A percentile compares a stretch with the other conserved stretches of the same genome.
Evolutionary conservation across 1,284 basidiomycete genomes (phyloP).

Genomic region (Ganoderma resinaceum): DNA sequence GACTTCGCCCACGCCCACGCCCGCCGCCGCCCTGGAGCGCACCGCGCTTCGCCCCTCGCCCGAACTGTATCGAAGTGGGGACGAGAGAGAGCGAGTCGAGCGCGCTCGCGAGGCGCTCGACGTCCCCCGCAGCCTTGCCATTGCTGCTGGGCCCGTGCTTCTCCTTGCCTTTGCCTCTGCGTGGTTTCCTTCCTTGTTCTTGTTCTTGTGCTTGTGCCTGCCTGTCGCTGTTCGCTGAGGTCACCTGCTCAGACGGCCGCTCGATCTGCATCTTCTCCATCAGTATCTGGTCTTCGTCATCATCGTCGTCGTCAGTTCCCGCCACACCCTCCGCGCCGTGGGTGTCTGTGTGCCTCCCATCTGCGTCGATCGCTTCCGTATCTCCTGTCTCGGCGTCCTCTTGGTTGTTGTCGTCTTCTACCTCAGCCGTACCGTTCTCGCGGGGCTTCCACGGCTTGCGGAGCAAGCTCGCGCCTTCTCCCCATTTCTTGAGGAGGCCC

Average conservation of each 20-base stretch:
- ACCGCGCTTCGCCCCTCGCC: conserved; percentile 56
- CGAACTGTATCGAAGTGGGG: conserved; percentile 72
- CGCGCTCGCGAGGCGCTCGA: conserved; percentile 54
- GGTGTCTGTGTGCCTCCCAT: background rate
- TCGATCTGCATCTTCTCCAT: conserved; percentile 24
- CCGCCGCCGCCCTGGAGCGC: conserved; percentile 17
- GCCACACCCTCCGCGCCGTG: background rate
- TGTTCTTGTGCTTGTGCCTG: background rate
- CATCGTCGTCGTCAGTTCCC: conserved; percentile 1
- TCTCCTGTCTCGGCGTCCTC: conserved; percentile 27
- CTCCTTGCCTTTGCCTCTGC: conserved; percentile 9
- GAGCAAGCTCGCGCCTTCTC: conserved; percentile 80
- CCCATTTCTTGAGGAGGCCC: conserved; percentile 76
- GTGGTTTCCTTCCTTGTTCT: background rate
- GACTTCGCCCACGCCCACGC: conserved; percentile 17
- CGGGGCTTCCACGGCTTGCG: conserved; percentile 72
- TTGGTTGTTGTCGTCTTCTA: conserved; percentile 41
- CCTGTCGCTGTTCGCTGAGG: background rate
- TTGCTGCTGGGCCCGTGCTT: background rate
- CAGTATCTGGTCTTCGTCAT: conserved; percentile 23
- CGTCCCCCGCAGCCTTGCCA: conserved; percentile 28
- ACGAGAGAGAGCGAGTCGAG: conserved; percentile 72
- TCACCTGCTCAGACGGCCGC: conserved; percentile 5
- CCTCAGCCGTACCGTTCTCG: conserved; percentile 25
- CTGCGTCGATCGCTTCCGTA: conserved; percentile 4